Base-by-base conservation (phyloP, 2,329 filamentous ascomycete genomes). In the Teratosphaeriaceae sp. region DNA sequence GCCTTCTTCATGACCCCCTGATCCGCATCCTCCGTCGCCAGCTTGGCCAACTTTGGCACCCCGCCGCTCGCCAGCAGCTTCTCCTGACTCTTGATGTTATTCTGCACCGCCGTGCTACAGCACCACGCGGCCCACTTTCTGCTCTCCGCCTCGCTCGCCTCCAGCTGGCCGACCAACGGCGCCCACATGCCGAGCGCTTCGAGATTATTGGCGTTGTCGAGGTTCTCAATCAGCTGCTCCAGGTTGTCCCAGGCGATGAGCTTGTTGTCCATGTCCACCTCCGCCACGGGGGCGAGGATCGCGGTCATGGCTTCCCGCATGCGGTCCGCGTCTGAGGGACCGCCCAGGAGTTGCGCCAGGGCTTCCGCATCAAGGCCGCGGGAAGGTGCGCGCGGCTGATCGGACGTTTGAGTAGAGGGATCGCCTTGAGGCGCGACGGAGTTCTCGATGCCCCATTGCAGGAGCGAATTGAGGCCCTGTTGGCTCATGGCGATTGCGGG, bases 131-230 rank as follows among this genome's bases (percentile, higher is more conserved):
- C 89, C 78, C 88, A 88, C 56, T 74, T 80, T 51, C 89, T 75
- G 58, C 95, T 71, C 50, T 92, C 85, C 5, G 73, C 62, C 59
- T 92, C 83, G 9, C 76, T 72, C 57, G 82, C 75, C 38, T 74
- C 71, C 12, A 98, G 72, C 50, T 84, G 79, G 7, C 73, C 67
- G 9, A 96, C 71, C 29, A 98, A 72, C 8, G 87, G 87, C 9
- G 78, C 76, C 92, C 92, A 98, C 23, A 97, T 74, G 5, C 76
- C 76, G 16, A 96, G 70, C 21, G 77, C 77, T 52, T 81, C 81
- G 55, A 98, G 78, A 68, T 96, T 94, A 72, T 97, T 98, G 45
- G 92, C 90, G 65, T 98, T 98, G 73, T 98, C 92, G 56, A 97
- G 80, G 50, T 79, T 81, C 71, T 96, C 88, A 57, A 96, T 84